These are phyloP conservation scores for Puccinia triticina DNA, from an alignment of 1,284 basidiomycete species.

Conservation along the genomic window DNA sequence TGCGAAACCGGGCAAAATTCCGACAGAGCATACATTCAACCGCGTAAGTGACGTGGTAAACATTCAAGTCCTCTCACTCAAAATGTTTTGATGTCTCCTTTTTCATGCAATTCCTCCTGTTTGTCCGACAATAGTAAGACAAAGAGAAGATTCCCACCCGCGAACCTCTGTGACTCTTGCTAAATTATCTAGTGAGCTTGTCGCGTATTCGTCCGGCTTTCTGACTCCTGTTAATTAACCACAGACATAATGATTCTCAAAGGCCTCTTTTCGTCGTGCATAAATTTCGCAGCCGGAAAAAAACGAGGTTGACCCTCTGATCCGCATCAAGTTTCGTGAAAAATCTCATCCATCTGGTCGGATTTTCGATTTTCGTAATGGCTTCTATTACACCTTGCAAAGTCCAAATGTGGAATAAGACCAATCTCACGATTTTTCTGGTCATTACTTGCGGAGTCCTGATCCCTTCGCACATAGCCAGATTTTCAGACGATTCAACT, in stretches of 20 bases:
- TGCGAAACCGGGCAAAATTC: background rate
- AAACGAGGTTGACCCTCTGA: background rate
- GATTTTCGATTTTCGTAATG: background rate
- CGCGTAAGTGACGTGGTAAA: background rate
- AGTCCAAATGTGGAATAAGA: background rate
- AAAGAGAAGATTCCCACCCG: background rate
- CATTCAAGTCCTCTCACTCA: background rate
- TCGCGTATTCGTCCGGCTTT: background rate
- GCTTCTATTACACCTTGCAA: background rate
- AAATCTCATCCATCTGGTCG: background rate
- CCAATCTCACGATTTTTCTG: background rate
- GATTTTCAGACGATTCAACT: background rate
- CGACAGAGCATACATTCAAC: background rate
- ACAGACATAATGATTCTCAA: background rate
- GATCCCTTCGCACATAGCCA: background rate
- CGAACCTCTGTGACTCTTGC: background rate
- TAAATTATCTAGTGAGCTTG: background rate
- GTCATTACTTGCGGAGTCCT: slow-evolving; percentile 6
- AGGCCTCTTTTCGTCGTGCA: background rate
- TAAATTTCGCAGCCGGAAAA: too few species aligned
- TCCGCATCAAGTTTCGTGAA: background rate
- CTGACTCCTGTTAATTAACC: background rate
- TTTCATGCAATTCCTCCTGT: background rate
- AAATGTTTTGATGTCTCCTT: background rate
- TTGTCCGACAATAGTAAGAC: background rate